Evolutionary conservation across 2,329 filamentous ascomycete species (phyloP), one percentile per base, ranked within the genome.

Genomic region (Didymella glomerata): DNA sequence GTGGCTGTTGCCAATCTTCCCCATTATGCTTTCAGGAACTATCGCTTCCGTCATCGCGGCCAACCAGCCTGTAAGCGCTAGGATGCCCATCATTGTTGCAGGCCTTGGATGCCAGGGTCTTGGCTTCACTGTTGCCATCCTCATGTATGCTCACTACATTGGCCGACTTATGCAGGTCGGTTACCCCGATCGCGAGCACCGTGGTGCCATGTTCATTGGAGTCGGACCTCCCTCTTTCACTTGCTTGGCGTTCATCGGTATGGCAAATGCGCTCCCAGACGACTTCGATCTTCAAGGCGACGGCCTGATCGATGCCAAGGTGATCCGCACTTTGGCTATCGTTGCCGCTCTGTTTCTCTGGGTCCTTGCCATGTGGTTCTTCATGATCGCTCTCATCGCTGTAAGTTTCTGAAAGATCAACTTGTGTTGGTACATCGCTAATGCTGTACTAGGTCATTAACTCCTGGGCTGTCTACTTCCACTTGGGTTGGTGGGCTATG

Each of bases 181-280:
- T 1, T 82, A 91, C 16, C 89, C 89, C 0, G 76, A 80, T 63
- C 81, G 85, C 8, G 86, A 90, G 68, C 86, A 89, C 61, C 81
- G 89, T 49, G 87, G 89, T 0, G 89, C 86, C 0, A 84, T 92
- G 72, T 92, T 90, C 79, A 91, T 92, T 79, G 88, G 87, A 60
- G 89, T 91, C n/a, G 90, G 90, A 0, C 88, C 90, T 1, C 88
- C 89, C 0, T 84, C 87, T 1, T 92, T 91, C 78, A 92, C 89
- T 0, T 86, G 86, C 1, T 79, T 91, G 14, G 89, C 89, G 0
- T 80, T 91, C 40, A 85, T 92, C 36, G 88, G 88, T 47, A 88
- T 91, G 83, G 83, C 88, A 0, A 81, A 84, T 45, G 82, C 82
- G 9, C 73, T 88, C 0, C 79, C 67, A 0, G 65, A 72, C 6